Evolutionary conservation across 1,284 basidiomycete genomes (phyloP).

Genomic region (Melampsora larici-populina): DNA sequence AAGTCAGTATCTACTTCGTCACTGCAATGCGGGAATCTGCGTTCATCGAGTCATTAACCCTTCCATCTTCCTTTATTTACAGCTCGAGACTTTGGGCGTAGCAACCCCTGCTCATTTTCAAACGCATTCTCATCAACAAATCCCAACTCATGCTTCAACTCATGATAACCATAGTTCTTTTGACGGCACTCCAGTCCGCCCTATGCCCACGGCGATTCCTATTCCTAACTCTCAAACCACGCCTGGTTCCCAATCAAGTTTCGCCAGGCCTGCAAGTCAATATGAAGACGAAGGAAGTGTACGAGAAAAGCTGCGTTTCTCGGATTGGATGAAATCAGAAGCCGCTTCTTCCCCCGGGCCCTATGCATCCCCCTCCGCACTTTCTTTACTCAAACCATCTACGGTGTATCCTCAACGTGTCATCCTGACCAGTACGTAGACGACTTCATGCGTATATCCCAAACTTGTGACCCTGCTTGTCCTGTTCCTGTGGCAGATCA

Average conservation of each 20-base stretch:
- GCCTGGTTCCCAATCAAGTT: constrained; percentile 7
- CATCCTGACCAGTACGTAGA: constrained; percentile 33
- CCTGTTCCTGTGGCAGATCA: neutral
- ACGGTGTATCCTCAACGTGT: constrained; percentile 30
- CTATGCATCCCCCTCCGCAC: neutral
- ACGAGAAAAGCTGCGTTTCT: constrained; percentile 9
- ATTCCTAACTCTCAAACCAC: constrained; percentile 7
- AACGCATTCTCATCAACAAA: neutral
- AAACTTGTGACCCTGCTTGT: neutral
- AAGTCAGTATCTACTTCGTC: neutral
- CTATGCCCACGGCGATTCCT: neutral
- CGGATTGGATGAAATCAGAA: constrained; percentile 27
- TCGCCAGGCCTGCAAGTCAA: constrained; percentile 1
- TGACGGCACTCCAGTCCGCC: neutral
- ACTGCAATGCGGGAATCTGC: neutral
- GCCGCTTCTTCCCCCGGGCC: constrained; percentile 17
- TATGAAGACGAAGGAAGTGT: constrained; percentile 29
- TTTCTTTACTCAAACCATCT: constrained; percentile 2
- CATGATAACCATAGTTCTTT: neutral
- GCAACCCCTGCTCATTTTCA: neutral
- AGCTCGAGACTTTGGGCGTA: constrained; percentile 15
- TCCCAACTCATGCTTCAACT: neutral
- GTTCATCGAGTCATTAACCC: neutral
- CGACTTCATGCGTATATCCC: too few relatives aligned
- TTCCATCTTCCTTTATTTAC: neutral